Conservation (phyloP, 805 yeast genomes). For the Candida tammaniensis region DNA sequence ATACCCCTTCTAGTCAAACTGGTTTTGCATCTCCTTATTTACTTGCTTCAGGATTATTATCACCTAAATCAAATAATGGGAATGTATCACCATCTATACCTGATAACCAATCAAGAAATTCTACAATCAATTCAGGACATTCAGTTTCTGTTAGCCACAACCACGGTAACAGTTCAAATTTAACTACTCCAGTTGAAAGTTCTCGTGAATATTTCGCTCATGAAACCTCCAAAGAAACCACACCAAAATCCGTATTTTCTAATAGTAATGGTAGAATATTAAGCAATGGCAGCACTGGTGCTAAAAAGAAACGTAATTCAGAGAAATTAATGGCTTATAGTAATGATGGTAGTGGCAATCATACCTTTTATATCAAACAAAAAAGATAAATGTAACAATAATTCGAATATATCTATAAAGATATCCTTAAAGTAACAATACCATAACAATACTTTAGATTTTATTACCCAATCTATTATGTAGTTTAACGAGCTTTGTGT, state of each 20-base stretch:
- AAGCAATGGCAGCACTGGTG: background rate
- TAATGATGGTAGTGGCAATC: slow-evolving; percentile 38
- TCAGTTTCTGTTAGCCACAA: slow-evolving; percentile 1
- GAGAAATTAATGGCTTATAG: slow-evolving; percentile 42
- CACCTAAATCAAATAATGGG: slow-evolving; percentile 41
- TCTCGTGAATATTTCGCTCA: slow-evolving; percentile 14
- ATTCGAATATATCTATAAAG: too few relatives aligned
- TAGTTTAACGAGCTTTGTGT: too few relatives aligned
- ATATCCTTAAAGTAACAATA: too few relatives aligned
- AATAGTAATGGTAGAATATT: background rate
- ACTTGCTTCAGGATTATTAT: slow-evolving; percentile 57
- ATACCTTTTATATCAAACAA: slow-evolving; percentile 33
- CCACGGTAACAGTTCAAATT: slow-evolving; percentile 7
- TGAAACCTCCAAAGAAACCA: slow-evolving; percentile 8
- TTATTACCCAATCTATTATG: too few relatives aligned
- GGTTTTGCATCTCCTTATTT: slow-evolving; percentile 71
- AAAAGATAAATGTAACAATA: slow-evolving; percentile 28
- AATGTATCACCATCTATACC: slow-evolving; percentile 11
- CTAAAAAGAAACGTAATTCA: slow-evolving; percentile 10
- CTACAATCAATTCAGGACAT: slow-evolving; percentile 7
- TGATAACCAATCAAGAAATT: slow-evolving; percentile 4
- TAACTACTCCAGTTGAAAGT: slow-evolving; percentile 11
- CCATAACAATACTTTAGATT: too few relatives aligned
- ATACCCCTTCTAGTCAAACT: slow-evolving; percentile 26
- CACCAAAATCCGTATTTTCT: slow-evolving; percentile 17